Evolutionary conservation across 371 early-diverging fungal genomes (phyloP).

Genomic region (Syncephalastrum contaminatum): DNA sequence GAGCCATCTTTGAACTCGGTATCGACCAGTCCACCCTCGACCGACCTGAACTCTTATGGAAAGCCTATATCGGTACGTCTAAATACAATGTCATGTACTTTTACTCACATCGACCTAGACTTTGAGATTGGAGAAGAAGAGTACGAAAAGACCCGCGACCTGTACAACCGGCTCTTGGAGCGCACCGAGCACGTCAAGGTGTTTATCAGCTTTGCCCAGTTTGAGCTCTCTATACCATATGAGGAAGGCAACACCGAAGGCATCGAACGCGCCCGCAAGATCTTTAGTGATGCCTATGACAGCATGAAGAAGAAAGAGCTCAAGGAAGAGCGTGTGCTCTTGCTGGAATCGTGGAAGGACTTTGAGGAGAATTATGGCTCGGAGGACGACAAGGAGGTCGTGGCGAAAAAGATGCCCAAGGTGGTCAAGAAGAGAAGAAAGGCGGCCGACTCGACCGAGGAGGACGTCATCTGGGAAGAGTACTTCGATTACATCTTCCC

Average conservation of each 20-base stretch:
- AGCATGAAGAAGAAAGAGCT: conserved; percentile 67
- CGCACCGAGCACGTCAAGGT: conserved; percentile 95
- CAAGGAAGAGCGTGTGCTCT: conserved; percentile 79
- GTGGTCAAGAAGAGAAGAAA: conserved; percentile 86
- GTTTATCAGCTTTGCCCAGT: conserved; percentile 94
- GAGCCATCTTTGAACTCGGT: conserved; percentile 90
- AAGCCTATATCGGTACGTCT: conserved; percentile 78
- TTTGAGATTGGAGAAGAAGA: conserved; percentile 87
- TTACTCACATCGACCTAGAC: conserved; percentile 44
- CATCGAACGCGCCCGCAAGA: conserved; percentile 59
- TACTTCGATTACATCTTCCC: conserved; percentile 98
- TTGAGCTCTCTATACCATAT: conserved; percentile 71
- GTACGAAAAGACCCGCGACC: conserved; percentile 69
- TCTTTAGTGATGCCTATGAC: conserved; percentile 75
- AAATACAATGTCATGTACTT: not conserved
- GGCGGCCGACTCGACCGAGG: conserved; percentile 58
- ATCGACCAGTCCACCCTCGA: conserved; percentile 84
- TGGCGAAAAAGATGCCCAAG: conserved; percentile 79
- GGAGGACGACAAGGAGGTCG: conserved; percentile 53
- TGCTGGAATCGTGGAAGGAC: conserved; percentile 92
- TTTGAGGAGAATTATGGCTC: conserved; percentile 78
- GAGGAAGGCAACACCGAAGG: conserved; percentile 46
- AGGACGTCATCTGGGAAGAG: conserved; percentile 84
- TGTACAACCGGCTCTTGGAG: conserved; percentile 85
- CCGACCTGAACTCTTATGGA: conserved; percentile 98